phyloP scores from a whole-genome alignment of 305 asterid genomes.

The Fraxinus latifolia region DNA sequence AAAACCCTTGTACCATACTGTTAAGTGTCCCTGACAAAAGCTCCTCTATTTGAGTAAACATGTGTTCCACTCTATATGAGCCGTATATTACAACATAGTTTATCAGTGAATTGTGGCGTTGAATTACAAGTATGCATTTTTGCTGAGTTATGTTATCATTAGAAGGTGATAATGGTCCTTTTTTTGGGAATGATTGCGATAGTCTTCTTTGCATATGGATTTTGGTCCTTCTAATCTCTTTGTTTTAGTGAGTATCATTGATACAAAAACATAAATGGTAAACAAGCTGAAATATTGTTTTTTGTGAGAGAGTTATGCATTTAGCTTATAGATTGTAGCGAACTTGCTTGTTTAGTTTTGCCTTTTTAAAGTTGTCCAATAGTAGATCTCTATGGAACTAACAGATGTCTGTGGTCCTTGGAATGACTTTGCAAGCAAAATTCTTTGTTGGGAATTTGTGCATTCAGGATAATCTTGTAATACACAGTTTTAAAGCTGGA shows the following conservation, averaged over 20 bases:
- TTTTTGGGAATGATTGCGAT: neutral
- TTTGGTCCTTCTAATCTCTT: neutral
- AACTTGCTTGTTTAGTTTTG: neutral
- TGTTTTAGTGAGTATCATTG: neutral
- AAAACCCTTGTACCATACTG: too few species aligned
- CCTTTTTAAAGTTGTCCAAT: neutral
- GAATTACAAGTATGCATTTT: neutral
- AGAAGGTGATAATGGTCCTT: neutral
- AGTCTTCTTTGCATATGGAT: neutral
- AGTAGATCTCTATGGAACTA: neutral
- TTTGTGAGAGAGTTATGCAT: neutral
- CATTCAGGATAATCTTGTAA: neutral
- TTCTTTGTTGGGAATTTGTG: neutral
- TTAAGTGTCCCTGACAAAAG: too few species aligned
- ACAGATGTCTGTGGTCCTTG: neutral
- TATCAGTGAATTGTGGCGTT: neutral
- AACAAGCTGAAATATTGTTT: neutral
- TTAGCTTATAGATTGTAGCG: neutral
- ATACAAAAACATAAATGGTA: neutral
- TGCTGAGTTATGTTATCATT: neutral
- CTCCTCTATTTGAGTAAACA: too few species aligned
- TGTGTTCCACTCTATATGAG: too few species aligned
- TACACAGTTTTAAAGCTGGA: neutral
- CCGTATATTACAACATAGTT: neutral
- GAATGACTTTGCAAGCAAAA: neutral